These are phyloP conservation scores for Aspergillus pseudoviridinutans DNA, from an alignment of 2,329 filamentous ascomycete species.

Conservation along the genomic window DNA sequence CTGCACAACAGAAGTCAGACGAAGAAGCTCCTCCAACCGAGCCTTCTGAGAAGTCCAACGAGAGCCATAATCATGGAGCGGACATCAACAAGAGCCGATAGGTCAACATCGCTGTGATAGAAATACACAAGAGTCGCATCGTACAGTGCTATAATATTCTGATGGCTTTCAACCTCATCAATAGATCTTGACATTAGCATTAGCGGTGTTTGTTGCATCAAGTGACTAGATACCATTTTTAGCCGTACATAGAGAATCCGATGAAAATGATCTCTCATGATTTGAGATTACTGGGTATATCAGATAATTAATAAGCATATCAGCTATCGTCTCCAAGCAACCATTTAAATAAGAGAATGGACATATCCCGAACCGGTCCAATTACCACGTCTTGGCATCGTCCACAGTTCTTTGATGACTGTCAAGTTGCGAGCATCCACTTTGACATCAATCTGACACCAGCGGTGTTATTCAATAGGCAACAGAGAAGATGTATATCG, in stretches of 20 bases:
- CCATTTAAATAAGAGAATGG: not conserved
- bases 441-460: not conserved
- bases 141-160: not conserved
- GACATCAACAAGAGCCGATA: not conserved
- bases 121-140: not conserved
- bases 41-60: not conserved
- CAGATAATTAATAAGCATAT: not conserved
- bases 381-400: not conserved
- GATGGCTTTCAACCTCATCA: not conserved
- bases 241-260: not conserved
- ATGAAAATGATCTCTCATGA: not conserved
- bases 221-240: not conserved
- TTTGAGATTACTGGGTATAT: not conserved
- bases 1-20: conserved; percentile 24
- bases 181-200: not conserved
- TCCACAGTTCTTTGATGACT: not conserved
- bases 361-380: not conserved
- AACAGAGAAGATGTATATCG: not conserved
- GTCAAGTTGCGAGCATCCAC: not conserved
- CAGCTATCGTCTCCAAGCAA: not conserved
- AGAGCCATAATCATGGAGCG: not conserved
- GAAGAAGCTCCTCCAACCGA: conserved; percentile 11
- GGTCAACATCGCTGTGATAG: not conserved
- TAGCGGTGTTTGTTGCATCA: not conserved
- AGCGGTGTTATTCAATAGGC: not conserved